These are phyloP conservation scores for Microdochium paspali DNA, from an alignment of 2,329 filamentous ascomycete genomes.

Conservation along the genomic window DNA sequence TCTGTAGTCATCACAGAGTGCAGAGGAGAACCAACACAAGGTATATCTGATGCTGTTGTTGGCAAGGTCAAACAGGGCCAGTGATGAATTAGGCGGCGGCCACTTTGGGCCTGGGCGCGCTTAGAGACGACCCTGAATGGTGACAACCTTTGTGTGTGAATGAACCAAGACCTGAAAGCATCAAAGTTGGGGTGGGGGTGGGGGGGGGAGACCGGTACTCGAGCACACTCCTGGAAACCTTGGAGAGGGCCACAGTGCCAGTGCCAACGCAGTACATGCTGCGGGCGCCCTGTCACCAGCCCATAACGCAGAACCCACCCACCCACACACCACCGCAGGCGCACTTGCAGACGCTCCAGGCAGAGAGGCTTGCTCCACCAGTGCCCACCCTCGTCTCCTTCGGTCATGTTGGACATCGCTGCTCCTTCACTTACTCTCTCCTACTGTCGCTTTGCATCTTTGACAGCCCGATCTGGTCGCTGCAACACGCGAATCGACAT, in stretches of 20 bases:
- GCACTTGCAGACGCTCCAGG: neutral
- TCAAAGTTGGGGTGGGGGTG: no score
- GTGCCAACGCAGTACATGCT: neutral
- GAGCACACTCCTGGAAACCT: neutral
- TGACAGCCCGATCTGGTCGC: neutral
- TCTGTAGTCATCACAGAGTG: no score
- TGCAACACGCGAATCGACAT: no score
- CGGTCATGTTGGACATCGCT: neutral
- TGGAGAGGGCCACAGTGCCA: neutral
- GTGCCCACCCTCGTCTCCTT: neutral
- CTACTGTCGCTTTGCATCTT: neutral
- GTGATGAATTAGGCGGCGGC: no score
- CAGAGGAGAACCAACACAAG: no score
- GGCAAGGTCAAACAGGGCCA: no score
- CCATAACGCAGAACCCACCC: neutral
- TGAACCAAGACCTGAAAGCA: no score
- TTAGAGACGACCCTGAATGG: no score
- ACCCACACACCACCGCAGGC: neutral
- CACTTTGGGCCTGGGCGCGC: no score
- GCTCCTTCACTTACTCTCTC: neutral
- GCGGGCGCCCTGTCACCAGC: neutral
- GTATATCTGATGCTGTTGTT: no score
- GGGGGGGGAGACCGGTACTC: no score
- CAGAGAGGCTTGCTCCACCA: neutral
- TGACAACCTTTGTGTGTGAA: no score